These are phyloP conservation scores for Solanum rostratum DNA, from an alignment of 257 asterid species.

Conservation along the genomic window DNA sequence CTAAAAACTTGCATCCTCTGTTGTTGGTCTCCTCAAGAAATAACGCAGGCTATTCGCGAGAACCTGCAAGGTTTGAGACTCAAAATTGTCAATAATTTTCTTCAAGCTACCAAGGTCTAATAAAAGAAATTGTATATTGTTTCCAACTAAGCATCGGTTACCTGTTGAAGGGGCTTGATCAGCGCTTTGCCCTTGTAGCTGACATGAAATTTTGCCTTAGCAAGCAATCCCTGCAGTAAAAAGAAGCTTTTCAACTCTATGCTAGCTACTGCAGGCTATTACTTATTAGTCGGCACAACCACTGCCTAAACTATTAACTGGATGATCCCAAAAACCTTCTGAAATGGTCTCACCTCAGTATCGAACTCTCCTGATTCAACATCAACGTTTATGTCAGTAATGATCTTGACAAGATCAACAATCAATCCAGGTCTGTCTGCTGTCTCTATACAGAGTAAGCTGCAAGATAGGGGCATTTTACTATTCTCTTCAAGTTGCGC, in stretches of 20 bases:
- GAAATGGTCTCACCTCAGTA: slow-evolving; percentile 49
- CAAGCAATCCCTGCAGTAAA: slow-evolving; percentile 64
- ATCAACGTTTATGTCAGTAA: slow-evolving; percentile 64
- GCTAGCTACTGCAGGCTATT: neutral
- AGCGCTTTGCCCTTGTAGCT: slow-evolving; percentile 76
- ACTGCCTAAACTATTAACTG: neutral
- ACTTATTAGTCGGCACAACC: neutral
- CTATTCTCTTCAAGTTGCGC: neutral
- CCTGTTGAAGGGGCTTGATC: slow-evolving; percentile 92
- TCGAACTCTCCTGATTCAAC: slow-evolving; percentile 92
- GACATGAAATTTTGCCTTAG: slow-evolving; percentile 92
- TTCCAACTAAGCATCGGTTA: neutral
- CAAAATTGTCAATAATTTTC: neutral
- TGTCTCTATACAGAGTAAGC: slow-evolving; percentile 74
- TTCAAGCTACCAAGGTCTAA: neutral
- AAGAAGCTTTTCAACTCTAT: neutral
- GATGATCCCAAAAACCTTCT: neutral
- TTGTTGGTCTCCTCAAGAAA: slow-evolving; percentile 72
- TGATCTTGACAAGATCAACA: slow-evolving; percentile 82
- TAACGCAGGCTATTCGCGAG: slow-evolving; percentile 76
- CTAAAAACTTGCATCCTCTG: slow-evolving; percentile 89
- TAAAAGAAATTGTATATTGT: neutral
- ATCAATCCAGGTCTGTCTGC: slow-evolving; percentile 90
- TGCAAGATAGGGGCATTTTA: slow-evolving; percentile 19
- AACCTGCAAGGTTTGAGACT: slow-evolving; percentile 41